Conservation (phyloP, 2,329 filamentous ascomycete genomes). For the Aspergillus tamarii region DNA sequence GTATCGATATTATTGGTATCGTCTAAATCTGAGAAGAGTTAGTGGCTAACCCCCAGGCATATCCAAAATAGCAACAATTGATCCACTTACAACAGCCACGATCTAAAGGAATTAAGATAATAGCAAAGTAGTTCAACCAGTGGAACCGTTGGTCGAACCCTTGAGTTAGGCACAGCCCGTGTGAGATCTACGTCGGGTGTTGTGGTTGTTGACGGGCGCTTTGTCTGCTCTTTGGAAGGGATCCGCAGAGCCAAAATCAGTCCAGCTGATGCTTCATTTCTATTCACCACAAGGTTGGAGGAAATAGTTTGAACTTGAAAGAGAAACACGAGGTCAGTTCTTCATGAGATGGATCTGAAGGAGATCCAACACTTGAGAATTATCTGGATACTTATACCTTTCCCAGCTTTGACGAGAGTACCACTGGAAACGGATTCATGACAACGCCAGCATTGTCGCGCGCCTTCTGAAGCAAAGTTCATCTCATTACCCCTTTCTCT, state of each 20-base stretch:
- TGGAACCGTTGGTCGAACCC: not conserved
- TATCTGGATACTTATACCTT: not conserved
- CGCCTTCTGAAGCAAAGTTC: conserved; percentile 18
- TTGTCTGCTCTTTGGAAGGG: not conserved
- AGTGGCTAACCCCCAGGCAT: not conserved
- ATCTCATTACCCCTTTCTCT: conserved; percentile 6
- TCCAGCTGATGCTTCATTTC: conserved; percentile 13
- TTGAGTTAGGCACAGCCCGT: not conserved
- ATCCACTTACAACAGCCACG: conserved; percentile 15
- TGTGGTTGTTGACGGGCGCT: not conserved
- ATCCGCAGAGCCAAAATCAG: conserved; percentile 5
- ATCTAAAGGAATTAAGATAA: not conserved
- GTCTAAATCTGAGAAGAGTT: not conserved
- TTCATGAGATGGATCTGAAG: not conserved
- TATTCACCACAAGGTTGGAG: conserved; percentile 6
- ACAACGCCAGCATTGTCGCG: conserved; percentile 12
- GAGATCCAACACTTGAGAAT: not conserved
- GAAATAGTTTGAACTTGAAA: not conserved
- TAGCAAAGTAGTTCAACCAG: not conserved
- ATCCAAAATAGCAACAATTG: conserved; percentile 19
- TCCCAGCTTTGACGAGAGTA: not conserved
- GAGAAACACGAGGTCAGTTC: not conserved
- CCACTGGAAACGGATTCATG: not conserved
- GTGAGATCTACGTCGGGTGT: not conserved
- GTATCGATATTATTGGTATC: conserved; percentile 14